Conservation (phyloP, 2,329 filamentous ascomycete species). For the Ustilaginoidea virens region DNA sequence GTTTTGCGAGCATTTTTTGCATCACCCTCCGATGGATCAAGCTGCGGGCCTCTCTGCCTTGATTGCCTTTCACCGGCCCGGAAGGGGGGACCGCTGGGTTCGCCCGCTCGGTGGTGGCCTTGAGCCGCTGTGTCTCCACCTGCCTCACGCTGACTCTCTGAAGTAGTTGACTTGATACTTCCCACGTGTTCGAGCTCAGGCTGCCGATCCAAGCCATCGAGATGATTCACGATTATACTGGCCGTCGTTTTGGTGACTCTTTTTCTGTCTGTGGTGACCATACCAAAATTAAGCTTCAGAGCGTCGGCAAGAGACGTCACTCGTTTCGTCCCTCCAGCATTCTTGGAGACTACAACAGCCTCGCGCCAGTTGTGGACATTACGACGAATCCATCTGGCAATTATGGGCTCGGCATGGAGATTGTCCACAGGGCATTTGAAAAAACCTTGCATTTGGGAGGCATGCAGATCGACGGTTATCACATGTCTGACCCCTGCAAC, state of each 20-base stretch:
- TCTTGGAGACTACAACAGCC: slow-evolving; percentile 95
- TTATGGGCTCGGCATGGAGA: slow-evolving; percentile 85
- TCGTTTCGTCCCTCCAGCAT: slow-evolving; percentile 90
- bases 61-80: slow-evolving; percentile 14
- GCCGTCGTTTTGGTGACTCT: slow-evolving; percentile 56
- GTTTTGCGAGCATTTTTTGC: slow-evolving; percentile 11
- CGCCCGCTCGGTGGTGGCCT: slow-evolving; percentile 13
- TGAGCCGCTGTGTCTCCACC: slow-evolving; percentile 8
- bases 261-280: slow-evolving; percentile 75
- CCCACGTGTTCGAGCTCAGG: slow-evolving; percentile 21
- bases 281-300: slow-evolving; percentile 92
- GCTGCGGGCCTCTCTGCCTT: slow-evolving; percentile 6
- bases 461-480: slow-evolving; percentile 92
- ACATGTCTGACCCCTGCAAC: slow-evolving; percentile 95
- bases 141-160: slow-evolving; percentile 9
- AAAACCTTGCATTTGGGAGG: slow-evolving; percentile 98
- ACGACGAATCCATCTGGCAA: slow-evolving; percentile 86
- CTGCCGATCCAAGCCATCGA: slow-evolving; percentile 42
- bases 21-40: slow-evolving; percentile 7
- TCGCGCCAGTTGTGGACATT: slow-evolving; percentile 81
- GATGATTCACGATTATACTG: slow-evolving; percentile 60
- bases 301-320: slow-evolving; percentile 93
- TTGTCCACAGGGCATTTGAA: slow-evolving; percentile 98
- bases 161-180: slow-evolving; percentile 8
- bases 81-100: slow-evolving; percentile 28